A percentile compares a stretch with the other conserved stretches of the same genome.
Evolutionary conservation across 768 basidiomycete genomes (phyloP).

Genomic region (Pholiota microspora): DNA sequence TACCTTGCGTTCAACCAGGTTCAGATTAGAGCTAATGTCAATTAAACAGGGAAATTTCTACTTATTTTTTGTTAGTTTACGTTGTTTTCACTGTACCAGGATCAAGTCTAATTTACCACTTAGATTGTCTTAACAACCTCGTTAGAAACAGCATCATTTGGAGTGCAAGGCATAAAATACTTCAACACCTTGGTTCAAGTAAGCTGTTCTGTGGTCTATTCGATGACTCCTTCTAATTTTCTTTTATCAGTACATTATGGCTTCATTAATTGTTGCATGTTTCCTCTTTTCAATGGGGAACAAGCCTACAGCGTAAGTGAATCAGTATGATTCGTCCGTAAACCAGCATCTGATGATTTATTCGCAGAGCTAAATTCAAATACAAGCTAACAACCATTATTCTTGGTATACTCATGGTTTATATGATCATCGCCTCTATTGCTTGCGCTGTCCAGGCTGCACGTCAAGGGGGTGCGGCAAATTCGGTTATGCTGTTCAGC

Average conservation of each 20-base stretch:
- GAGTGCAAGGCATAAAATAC: conserved; percentile 60
- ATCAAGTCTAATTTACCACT: neutral
- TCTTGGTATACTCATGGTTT: conserved; percentile 76
- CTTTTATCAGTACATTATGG: conserved; percentile 67
- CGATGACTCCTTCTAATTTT: conserved; percentile 8
- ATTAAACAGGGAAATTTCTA: conserved; percentile 91
- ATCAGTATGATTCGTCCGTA: neutral
- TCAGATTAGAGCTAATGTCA: no score
- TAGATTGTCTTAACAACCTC: conserved; percentile 89
- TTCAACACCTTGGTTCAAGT: conserved; percentile 81
- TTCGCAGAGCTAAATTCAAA: conserved; percentile 70
- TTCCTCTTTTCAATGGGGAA: conserved; percentile 98
- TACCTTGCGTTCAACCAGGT: neutral
- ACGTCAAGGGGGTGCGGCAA: conserved; percentile 59
- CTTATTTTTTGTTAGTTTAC: conserved; percentile 89
- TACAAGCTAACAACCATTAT: conserved; percentile 78
- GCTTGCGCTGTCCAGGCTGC: conserved; percentile 76
- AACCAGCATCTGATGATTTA: neutral
- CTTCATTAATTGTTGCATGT: conserved; percentile 80
- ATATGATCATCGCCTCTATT: conserved; percentile 82
- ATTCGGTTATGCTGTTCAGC: conserved; percentile 80
- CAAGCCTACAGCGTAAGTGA: conserved; percentile 73
- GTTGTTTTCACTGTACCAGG: conserved; percentile 1
- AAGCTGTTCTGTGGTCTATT: conserved; percentile 2
- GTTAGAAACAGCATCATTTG: conserved; percentile 71